Percentiles rank a stretch among this genome's conserved stretches.
These are phyloP conservation scores for Oryza glaberrima DNA, from an alignment of 176 grass and related monocot species.

Conservation along the genomic window DNA sequence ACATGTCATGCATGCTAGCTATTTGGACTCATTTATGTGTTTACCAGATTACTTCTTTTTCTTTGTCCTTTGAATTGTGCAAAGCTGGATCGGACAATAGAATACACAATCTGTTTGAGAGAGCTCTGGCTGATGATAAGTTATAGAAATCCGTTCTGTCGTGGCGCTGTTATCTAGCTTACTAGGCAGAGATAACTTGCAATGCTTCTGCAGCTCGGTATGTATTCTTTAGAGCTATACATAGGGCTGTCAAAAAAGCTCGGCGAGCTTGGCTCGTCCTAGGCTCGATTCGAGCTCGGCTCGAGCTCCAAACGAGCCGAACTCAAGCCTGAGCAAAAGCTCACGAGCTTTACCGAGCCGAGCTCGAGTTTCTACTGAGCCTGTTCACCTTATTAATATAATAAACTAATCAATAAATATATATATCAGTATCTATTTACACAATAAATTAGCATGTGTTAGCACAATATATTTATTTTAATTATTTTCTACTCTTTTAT, in stretches of 20 bases:
- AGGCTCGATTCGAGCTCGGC: too few species aligned
- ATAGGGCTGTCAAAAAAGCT: not conserved
- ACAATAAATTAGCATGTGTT: too few species aligned
- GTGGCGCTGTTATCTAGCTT: slow-evolving; percentile 90
- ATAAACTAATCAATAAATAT: too few species aligned
- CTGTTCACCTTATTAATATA: too few species aligned
- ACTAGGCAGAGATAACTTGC: slow-evolving; percentile 66
- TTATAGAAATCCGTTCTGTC: slow-evolving; percentile 91
- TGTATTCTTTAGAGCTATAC: slow-evolving; percentile 98
- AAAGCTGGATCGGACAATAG: slow-evolving; percentile 78
- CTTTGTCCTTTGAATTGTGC: slow-evolving; percentile 81
- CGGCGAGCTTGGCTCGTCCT: too few species aligned
- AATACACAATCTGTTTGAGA: slow-evolving; percentile 92
- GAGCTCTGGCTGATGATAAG: slow-evolving; percentile 77
- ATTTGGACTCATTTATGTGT: not conserved
- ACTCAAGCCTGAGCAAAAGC: too few species aligned
- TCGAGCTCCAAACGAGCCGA: too few species aligned
- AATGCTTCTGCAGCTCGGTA: slow-evolving; percentile 71
- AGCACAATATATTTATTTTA: too few species aligned
- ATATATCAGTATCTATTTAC: too few species aligned
- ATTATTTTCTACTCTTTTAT: too few species aligned
- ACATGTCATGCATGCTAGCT: not conserved
- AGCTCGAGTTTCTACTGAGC: too few species aligned
- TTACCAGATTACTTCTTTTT: slow-evolving; percentile 30
- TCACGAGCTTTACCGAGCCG: too few species aligned